A percentile compares a stretch with the other conserved stretches of the same genome.
Conservation (phyloP, 2,329 filamentous ascomycete species). For the Fusarium sp. region DNA sequence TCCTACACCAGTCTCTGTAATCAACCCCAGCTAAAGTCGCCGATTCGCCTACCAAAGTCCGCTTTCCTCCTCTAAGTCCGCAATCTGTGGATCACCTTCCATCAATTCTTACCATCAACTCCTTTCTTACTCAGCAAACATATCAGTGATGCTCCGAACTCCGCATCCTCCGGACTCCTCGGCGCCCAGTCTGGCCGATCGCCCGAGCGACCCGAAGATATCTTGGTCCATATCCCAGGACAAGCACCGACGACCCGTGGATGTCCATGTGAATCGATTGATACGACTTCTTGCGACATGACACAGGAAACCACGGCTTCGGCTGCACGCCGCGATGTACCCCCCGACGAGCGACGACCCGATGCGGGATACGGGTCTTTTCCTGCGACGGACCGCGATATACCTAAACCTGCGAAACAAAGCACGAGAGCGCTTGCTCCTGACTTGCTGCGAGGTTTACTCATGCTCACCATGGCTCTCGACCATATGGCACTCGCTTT, state of each 20-base stretch:
- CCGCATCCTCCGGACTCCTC: neutral
- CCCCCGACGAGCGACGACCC: neutral
- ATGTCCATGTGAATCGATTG: neutral
- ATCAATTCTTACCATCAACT: neutral
- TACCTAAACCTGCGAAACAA: conserved; percentile 31
- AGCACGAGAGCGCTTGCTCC: conserved; percentile 54
- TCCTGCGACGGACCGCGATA: conserved; percentile 7
- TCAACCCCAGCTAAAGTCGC: conserved; percentile 5
- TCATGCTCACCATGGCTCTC: conserved; percentile 60
- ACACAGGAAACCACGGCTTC: neutral
- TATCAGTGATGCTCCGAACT: conserved; percentile 22
- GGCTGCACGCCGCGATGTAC: neutral
- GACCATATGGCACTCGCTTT: conserved; percentile 56
- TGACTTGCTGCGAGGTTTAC: conserved; percentile 57
- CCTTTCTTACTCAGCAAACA: conserved; percentile 22
- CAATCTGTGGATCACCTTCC: neutral
- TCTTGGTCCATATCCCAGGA: neutral
- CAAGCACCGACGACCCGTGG: neutral
- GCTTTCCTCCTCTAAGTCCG: neutral
- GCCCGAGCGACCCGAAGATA: conserved; percentile 24
- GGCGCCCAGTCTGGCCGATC: conserved; percentile 11
- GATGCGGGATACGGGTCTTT: conserved; percentile 16
- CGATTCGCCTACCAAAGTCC: conserved; percentile 22
- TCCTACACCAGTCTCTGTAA: neutral
- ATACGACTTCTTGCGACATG: neutral